These are phyloP conservation scores for Neurospora terricola DNA, from an alignment of 495 filamentous ascomycete species.

Conservation along the genomic window DNA sequence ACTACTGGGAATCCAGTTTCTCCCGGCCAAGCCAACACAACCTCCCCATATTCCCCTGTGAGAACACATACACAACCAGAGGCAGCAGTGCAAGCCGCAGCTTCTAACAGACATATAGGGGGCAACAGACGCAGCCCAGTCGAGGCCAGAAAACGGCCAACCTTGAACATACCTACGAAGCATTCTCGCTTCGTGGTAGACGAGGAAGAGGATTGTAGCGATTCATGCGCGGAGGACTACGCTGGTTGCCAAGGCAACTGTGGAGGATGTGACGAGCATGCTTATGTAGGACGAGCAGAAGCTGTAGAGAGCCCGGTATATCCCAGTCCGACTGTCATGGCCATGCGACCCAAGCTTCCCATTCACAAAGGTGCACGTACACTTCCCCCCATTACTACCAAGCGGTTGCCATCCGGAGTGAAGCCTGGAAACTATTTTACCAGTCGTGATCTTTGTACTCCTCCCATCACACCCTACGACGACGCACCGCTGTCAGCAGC, in stretches of 20 bases:
- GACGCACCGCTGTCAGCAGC: slow-evolving; percentile 1
- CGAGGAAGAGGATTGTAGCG: background rate
- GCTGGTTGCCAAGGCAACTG: slow-evolving; percentile 1
- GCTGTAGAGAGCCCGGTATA: slow-evolving; percentile 5
- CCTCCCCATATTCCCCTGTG: background rate
- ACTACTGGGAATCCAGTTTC: background rate
- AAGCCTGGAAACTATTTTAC: slow-evolving; percentile 11
- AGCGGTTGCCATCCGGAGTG: slow-evolving; percentile 3
- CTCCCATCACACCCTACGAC: slow-evolving; percentile 12
- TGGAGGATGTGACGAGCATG: slow-evolving; percentile 4
- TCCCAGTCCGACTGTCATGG: slow-evolving; percentile 5
- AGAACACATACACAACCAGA: background rate
- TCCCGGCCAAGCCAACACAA: background rate
- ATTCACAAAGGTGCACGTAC: slow-evolving; percentile 9
- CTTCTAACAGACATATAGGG: background rate
- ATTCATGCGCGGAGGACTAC: background rate
- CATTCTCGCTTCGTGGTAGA: background rate
- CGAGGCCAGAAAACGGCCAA: background rate
- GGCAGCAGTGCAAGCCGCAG: background rate
- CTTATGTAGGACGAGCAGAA: background rate
- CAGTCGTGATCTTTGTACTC: slow-evolving; percentile 13
- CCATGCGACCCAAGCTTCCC: slow-evolving; percentile 11
- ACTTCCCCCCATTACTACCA: slow-evolving; percentile 4
- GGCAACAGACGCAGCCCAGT: background rate
- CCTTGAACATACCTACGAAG: background rate